Base-by-base conservation (phyloP, 371 early-diverging fungal genomes). In the Blastocladiella emersonii region DNA sequence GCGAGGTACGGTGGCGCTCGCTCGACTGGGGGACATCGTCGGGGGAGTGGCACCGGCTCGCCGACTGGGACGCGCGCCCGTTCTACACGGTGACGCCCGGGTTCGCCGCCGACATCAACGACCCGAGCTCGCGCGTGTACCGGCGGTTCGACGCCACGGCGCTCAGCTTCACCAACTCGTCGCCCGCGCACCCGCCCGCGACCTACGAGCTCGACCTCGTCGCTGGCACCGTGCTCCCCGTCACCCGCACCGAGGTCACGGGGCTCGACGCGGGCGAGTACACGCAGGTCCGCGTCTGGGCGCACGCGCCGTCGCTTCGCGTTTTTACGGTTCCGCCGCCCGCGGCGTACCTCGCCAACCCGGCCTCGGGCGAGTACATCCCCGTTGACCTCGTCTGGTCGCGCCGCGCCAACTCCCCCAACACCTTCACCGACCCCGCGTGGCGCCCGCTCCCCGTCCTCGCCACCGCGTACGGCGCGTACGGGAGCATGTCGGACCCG, bases 381-480 rank as follows among this genome's bases (percentile, higher is more conserved):
- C 71, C 73, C 15, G 34, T 71, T 4, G 63, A 63, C 25, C 56
- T 71, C 61, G 61, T 63, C 35, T 67, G 62, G 45, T 39, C 65
- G 13, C 34, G 34, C 19, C 21, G 27, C 17, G 39, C 56, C 25
- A 61, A 55, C 15, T n/a, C n/a, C n/a, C n/a, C n/a, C n/a, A n/a
- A n/a, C n/a, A n/a, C n/a, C n/a, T n/a, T n/a, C n/a, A n/a, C n/a
- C n/a, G 12, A 6, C 5, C 17, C 32, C 59, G 62, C 8, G 39
- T 2, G 6, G 37, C 34, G 3, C 39, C 69, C 70, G 1, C 61
- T 68, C 5, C 72, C 74, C 2, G 62, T 74, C 17, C 63, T 78
- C 37, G 64, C 79, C 19, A 27, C 34, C 0, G 74, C 79, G 0
- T 81, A 81, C 62, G 81, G 82, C n/a, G 81, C 81, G 5, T 81